Conservation (phyloP, 805 yeast species). For the Ogataea henricii region DNA sequence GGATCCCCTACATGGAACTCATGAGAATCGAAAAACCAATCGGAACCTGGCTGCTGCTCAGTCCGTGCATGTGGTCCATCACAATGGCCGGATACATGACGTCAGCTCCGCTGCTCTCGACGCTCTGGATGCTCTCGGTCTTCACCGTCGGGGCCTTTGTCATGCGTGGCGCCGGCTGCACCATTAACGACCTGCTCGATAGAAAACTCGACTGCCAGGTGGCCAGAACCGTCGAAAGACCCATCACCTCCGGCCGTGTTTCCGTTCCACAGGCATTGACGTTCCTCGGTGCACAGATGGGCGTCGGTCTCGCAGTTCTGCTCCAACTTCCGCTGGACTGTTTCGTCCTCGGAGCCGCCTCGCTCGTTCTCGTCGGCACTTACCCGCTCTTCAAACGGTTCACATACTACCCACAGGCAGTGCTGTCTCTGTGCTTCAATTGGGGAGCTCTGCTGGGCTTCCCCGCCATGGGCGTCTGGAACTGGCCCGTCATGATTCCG, state of each 20-base stretch:
- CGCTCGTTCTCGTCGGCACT: slow-evolving; percentile 75
- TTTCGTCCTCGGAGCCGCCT: slow-evolving; percentile 77
- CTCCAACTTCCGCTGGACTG: slow-evolving; percentile 77
- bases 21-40: slow-evolving; percentile 94
- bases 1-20: slow-evolving; percentile 90
- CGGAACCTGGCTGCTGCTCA: slow-evolving; percentile 81
- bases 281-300: slow-evolving; percentile 74
- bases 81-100: slow-evolving; percentile 81
- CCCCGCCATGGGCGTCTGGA: slow-evolving; percentile 92
- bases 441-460: slow-evolving; percentile 96
- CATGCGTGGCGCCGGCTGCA: slow-evolving; percentile 98
- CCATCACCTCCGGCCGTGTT: slow-evolving; percentile 89
- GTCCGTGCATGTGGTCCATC: slow-evolving; percentile 93
- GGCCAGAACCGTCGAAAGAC: slow-evolving; percentile 84
- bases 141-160: slow-evolving; percentile 84
- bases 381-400: slow-evolving; percentile 94
- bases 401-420: slow-evolving; percentile 92
- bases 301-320: slow-evolving; percentile 71
- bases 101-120: slow-evolving; percentile 66
- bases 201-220: slow-evolving; percentile 82
- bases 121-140: slow-evolving; percentile 61
- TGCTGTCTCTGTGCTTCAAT: slow-evolving; percentile 77
- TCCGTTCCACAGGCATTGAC: slow-evolving; percentile 64
- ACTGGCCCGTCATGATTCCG: slow-evolving; percentile 74
- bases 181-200: slow-evolving; percentile 88